Conservation (phyloP, 768 basidiomycete species). For the Leccinum uliginosum region DNA sequence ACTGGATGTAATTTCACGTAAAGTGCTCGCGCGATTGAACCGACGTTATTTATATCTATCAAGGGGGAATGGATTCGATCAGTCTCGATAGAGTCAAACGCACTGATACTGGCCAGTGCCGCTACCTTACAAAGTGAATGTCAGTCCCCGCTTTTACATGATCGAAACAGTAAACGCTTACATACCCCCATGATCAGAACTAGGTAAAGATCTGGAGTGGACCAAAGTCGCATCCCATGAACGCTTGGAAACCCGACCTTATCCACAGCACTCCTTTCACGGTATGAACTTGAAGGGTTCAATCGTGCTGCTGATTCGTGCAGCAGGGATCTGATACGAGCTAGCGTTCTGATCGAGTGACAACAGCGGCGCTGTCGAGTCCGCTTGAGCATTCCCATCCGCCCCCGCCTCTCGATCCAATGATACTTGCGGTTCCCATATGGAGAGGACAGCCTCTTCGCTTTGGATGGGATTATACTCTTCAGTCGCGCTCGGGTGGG, state of each 20-base stretch:
- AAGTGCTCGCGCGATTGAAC: conserved; percentile 66
- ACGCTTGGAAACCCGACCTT: conserved; percentile 43
- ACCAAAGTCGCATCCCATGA: conserved; percentile 48
- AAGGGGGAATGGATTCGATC: background rate
- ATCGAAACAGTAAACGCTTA: conserved; percentile 31
- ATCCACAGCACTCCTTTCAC: conserved; percentile 3
- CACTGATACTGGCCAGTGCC: conserved; percentile 70
- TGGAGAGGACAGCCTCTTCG: conserved; percentile 20
- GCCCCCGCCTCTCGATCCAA: conserved; percentile 6
- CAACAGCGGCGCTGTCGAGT: conserved; percentile 22
- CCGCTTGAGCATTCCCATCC: conserved; percentile 5
- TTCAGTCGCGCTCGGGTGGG: conserved; percentile 2
- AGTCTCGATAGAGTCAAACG: background rate
- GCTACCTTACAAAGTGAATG: conserved; percentile 43
- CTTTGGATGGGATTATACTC: conserved; percentile 18
- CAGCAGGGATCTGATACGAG: conserved; percentile 20
- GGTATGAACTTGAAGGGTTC: conserved; percentile 14
- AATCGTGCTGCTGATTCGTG: conserved; percentile 19
- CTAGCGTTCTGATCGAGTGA: conserved; percentile 13
- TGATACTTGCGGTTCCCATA: conserved; percentile 15
- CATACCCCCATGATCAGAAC: conserved; percentile 49
- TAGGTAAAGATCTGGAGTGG: conserved; percentile 59
- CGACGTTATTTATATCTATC: conserved; percentile 83
- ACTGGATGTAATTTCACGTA: conserved; percentile 54
- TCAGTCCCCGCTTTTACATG: background rate